Conservation (phyloP, 2,329 filamentous ascomycete species). For the Curvularia spicifera region DNA sequence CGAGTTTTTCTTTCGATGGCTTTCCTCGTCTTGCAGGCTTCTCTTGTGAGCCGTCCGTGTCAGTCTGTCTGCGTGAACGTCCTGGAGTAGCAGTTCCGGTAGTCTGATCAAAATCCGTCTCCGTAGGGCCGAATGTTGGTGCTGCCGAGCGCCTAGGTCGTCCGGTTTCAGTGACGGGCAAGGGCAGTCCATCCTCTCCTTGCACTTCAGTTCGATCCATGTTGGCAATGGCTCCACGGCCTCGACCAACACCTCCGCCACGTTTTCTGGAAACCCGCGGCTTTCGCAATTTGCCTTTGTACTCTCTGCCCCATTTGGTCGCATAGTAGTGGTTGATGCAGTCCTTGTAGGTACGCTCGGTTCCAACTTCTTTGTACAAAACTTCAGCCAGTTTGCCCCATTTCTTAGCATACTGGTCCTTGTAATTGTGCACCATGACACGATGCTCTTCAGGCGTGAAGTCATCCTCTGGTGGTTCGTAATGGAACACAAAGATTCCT, state of each 20-base stretch:
- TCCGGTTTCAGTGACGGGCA: slow-evolving; percentile 56
- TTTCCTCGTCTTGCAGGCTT: slow-evolving; percentile 54
- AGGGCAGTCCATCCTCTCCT: slow-evolving; percentile 48
- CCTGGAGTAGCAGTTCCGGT: slow-evolving; percentile 39
- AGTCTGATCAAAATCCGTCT: slow-evolving; percentile 65
- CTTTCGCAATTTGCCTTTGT: slow-evolving; percentile 71
- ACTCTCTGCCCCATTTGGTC: slow-evolving; percentile 74
- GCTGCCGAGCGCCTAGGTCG: slow-evolving; percentile 63
- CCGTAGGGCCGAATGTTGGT: slow-evolving; percentile 72
- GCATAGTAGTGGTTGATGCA: slow-evolving; percentile 89
- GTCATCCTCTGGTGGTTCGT: slow-evolving; percentile 74
- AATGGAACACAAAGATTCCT: slow-evolving; percentile 73
- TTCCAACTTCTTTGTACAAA: slow-evolving; percentile 55
- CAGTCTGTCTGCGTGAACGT: slow-evolving; percentile 45
- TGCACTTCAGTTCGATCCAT: slow-evolving; percentile 49
- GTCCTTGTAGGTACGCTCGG: slow-evolving; percentile 73
- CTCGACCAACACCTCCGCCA: slow-evolving; percentile 50
- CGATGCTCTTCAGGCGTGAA: slow-evolving; percentile 74
- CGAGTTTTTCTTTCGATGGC: slow-evolving; percentile 45
- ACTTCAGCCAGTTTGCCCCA: slow-evolving; percentile 78
- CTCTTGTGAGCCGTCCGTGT: slow-evolving; percentile 43
- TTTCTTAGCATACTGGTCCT: slow-evolving; percentile 75
- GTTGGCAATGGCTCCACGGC: slow-evolving; percentile 66
- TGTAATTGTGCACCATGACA: slow-evolving; percentile 75
- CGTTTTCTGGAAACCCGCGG: slow-evolving; percentile 39